Evolutionary conservation across 805 yeast species (phyloP), one percentile per base, ranked within the genome.

Genomic region (Wickerhamomyces tratensis): DNA sequence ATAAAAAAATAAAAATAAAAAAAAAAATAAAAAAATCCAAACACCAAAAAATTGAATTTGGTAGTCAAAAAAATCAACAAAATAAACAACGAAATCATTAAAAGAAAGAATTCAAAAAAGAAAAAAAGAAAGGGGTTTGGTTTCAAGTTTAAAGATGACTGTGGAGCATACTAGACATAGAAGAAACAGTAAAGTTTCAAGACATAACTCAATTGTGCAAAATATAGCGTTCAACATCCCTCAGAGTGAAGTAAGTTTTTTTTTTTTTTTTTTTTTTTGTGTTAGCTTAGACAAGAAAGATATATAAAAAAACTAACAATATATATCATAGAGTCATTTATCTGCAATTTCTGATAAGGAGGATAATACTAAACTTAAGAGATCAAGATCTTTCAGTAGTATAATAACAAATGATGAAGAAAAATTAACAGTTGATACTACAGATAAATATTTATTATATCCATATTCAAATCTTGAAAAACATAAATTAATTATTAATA

Each of bases 151-250:
- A 9, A 47, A 34, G 29, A 59, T 47, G 60, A 50, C 47, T 1
- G 36, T 43, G 38, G 56, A 43, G 36, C 36, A 12, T 20, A 35
- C 31, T 13, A 34, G 7, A 1, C 43, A 38, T 9, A 41, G 48
- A 38, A 39, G 52, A 14, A 46, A 44, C 27, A 52, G 53, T 35
- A 62, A 79, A 46, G 66, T 69, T 7, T 65, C 87, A 53, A 69
- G 80, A 42, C 31, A 11, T 29, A 71, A 74, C 45, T 80, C 88
- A 3, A 72, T 79, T 46, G 86, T 81, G 1, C 77, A 77, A 40
- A 61, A 65, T 30, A 78, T 81, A 39, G 87, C 87, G 0, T 58
- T 69, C 37, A 74, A 71, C 33, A 67, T 70, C 9, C 79, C 80
- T 2, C 60, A 61, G 20, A 48, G 57, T 3, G 66, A 67, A 26